Conservation (phyloP, 78 protist species). For the Isochrysis galbana region DNA sequence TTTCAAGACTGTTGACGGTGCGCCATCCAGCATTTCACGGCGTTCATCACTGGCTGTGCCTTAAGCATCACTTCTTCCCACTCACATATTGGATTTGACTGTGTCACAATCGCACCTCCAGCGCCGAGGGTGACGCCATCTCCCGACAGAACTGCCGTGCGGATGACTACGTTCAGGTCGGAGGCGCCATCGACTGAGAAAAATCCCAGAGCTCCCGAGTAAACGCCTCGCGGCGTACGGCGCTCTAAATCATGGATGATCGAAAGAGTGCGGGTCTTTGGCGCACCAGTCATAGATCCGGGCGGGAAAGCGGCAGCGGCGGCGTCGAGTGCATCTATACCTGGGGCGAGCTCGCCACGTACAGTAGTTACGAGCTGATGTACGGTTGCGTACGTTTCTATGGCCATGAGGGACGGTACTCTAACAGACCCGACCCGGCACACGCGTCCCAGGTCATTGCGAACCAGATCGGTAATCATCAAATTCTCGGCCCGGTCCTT, state of each 20-base stretch:
- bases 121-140: slow-evolving; percentile 60
- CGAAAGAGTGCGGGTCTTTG: slow-evolving; percentile 52
- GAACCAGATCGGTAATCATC: slow-evolving; percentile 62
- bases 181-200: slow-evolving; percentile 53
- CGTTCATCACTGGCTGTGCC: not conserved
- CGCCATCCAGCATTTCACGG: not conserved
- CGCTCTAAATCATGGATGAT: slow-evolving; percentile 44
- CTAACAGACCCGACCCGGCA: slow-evolving; percentile 58
- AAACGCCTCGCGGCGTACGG: slow-evolving; percentile 22
- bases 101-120: slow-evolving; percentile 77
- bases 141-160: not conserved
- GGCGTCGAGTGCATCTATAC: slow-evolving; percentile 6
- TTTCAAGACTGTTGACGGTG: not conserved
- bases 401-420: slow-evolving; percentile 62
- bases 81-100: slow-evolving; percentile 61
- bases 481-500: slow-evolving; percentile 66
- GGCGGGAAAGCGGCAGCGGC: slow-evolving; percentile 55
- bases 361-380: slow-evolving; percentile 79
- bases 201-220: slow-evolving; percentile 55
- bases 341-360: slow-evolving; percentile 3
- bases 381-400: slow-evolving; percentile 75
- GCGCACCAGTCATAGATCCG: slow-evolving; percentile 83
- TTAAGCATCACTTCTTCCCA: slow-evolving; percentile 46
- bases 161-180: slow-evolving; percentile 62
- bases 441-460: slow-evolving; percentile 73